Evolutionary conservation across 176 grass and related monocot species (phyloP).

Genomic region (Carex pumila): DNA sequence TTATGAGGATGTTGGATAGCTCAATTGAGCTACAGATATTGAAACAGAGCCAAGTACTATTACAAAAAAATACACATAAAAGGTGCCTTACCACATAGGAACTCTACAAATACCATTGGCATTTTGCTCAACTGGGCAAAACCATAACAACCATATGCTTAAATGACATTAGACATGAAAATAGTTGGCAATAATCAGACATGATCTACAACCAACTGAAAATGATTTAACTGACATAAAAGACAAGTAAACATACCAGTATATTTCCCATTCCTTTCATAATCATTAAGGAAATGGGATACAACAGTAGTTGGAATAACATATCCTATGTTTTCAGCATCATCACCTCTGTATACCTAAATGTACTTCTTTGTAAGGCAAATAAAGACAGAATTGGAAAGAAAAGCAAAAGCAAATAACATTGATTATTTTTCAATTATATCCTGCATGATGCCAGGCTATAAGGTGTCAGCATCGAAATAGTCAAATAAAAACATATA

Average conservation of each 20-base stretch:
- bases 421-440: background rate
- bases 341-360: slow-evolving; percentile 91
- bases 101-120: background rate
- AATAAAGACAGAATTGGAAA: slow-evolving; percentile 15
- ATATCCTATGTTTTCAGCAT: slow-evolving; percentile 99
- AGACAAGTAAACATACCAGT: slow-evolving; percentile 62
- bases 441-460: background rate
- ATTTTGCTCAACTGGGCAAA: background rate
- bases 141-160: background rate
- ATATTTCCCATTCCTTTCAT: slow-evolving; percentile 82
- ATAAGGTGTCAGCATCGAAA: background rate
- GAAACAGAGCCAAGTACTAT: background rate
- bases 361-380: slow-evolving; percentile 58
- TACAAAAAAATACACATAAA: background rate
- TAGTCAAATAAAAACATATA: background rate
- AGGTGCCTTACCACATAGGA: no score
- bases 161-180: background rate
- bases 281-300: slow-evolving; percentile 97
- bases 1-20: background rate
- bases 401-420: background rate
- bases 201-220: background rate
- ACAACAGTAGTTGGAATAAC: slow-evolving; percentile 97
- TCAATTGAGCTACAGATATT: background rate
- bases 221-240: background rate
- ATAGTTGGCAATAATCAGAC: background rate